Evolutionary conservation across 441 rosid species (phyloP).

Genomic region (Kokia cookei): DNA sequence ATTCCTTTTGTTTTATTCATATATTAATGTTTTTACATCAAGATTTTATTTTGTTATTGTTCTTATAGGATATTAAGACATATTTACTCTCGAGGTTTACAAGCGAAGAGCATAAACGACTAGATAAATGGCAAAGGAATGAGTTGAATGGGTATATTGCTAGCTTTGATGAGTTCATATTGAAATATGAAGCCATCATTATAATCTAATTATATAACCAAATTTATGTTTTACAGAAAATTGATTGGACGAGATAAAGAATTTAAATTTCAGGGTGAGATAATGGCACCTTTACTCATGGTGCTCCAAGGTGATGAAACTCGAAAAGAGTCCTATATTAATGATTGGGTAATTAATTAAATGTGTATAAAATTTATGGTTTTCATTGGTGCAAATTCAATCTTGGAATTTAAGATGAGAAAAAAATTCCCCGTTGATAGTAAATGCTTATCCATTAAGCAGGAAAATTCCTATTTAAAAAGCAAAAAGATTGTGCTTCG

Average conservation of each 20-base stretch:
- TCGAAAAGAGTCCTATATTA: neutral
- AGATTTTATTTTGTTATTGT: neutral
- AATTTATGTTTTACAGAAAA: too few relatives aligned
- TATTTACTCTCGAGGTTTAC: neutral
- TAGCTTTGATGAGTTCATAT: neutral
- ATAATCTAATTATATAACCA: too few relatives aligned
- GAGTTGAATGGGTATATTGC: neutral
- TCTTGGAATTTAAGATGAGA: too few relatives aligned
- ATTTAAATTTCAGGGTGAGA: neutral
- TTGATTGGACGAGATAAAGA: neutral
- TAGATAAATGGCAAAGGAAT: neutral
- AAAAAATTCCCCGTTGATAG: too few relatives aligned
- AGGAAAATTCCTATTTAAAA: too few relatives aligned
- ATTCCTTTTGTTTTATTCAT: too few relatives aligned
- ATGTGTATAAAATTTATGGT: too few relatives aligned
- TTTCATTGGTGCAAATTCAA: too few relatives aligned
- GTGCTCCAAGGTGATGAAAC: neutral
- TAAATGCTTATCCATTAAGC: too few relatives aligned
- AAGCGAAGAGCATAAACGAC: too few relatives aligned
- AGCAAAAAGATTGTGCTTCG: too few relatives aligned
- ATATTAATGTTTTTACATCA: too few relatives aligned
- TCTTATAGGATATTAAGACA: neutral
- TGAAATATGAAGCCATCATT: neutral
- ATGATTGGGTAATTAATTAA: neutral
- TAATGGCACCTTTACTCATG: neutral